Evolutionary conservation across 202 grass and related monocot genomes (phyloP), one percentile per base, ranked within the genome.

Genomic region (Digitaria exilis): DNA sequence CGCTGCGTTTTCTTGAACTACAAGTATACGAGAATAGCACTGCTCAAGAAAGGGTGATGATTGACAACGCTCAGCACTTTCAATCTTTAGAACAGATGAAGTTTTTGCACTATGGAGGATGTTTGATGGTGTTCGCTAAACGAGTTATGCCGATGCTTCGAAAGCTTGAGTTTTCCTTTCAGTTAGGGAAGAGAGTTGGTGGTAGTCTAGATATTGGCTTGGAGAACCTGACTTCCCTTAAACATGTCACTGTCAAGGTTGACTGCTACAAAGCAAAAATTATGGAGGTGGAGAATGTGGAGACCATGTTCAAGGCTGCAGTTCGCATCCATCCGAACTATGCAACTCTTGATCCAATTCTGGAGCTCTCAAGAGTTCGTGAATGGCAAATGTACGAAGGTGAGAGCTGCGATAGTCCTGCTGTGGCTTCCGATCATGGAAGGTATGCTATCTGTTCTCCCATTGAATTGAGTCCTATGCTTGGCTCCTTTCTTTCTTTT

Each of bases 211-310:
- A 65, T 65, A 19, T 19, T 35, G 61, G 61, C 4, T 19, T 65
- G 61, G 61, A 65, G 61, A 65, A 65, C 61, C 61, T 65, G 15
- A 9, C 61, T 65, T 65, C 31, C 61, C 61, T 65, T 34, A 18
- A 19, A 21, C 30, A 65, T 19, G 6, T 35, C 5, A 21, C 6
- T 32, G 16, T 65, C 17, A 3, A 0, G 3, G 16, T 34, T 3
- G 15, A 65, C 30, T 65, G 30, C 1, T 0, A 35, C 0, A 14
- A 28, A 6, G 61, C 61, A 4, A 8, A 28, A 15, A 6, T 34
- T 14, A 4, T 44, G 5, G 61, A 35, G 61, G 16, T 65, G 61
- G 61, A 65, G 31, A 7, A 65, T 35, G 31, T 19, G 14, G 45
- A 54, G 51, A 2, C 18, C 18, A 21, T 5, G 7, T 21, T 54